Base-by-base conservation (phyloP, 345 rosid species). In the Fremontodendron californicum region DNA sequence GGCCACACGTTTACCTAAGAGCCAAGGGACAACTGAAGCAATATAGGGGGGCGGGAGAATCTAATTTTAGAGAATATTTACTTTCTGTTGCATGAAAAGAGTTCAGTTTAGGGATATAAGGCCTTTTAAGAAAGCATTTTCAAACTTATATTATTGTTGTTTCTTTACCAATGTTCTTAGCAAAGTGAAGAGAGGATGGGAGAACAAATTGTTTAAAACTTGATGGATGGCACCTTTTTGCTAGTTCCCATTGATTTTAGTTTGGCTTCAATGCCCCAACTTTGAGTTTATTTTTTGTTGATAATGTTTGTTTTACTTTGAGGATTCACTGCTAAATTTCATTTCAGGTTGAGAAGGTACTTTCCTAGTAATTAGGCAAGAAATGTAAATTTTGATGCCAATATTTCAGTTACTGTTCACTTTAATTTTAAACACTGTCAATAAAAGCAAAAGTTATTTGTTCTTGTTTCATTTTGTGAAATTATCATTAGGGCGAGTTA, bases 41-140 rank as follows among this genome's bases (percentile, higher is more conserved):
- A 71, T 18, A 49, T 33, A 0, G 23, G 8, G 67, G 43, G 23
- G 21, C 5, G 70, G 19, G 25, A 33, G 75, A 71, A 71, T 48
- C 74, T 48, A 18, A 48, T 29, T 71, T 70, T 9, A 48, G 74
- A 70, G 40, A 70, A 70, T 51, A 71, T 71, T n/a, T 71, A 33
- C 75, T 33, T 52, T 71, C 45, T 33, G 29, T 19, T 33, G 27
- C 75, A 51, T 31, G 29, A 51, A 49, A 49, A 49, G 61, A 71
- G 61, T 71, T 71, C 18, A 71, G 60, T 71, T 48, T 71, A 31
- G 57, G 57, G 15, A 29, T 48, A 35, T 33, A n/a, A 33, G 62
- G 6, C 75, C 75, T 71, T 71, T 71, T 35, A 51, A 33, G 43
- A 49, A 49, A 49, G 45, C 43, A 46, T 46, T 16, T 16, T 16